Conservation (phyloP, 2,329 filamentous ascomycete genomes). For the Penicillium sp. region DNA sequence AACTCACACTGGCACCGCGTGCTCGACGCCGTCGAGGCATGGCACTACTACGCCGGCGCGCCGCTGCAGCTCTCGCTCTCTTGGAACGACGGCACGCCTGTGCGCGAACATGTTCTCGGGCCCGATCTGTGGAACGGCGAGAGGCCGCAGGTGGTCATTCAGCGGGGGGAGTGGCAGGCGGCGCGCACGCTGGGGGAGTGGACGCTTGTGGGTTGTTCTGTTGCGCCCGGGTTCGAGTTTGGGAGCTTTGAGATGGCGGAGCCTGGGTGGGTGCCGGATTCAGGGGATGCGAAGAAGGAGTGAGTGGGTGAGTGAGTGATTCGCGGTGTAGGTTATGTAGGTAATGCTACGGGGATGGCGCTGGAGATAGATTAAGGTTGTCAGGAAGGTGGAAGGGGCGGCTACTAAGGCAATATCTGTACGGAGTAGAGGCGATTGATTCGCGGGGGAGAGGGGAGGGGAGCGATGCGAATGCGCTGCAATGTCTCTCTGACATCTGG, state of each 20-base stretch:
- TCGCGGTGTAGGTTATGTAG: not conserved
- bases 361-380: no score
- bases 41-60: slow-evolving; percentile 9
- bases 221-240: slow-evolving; percentile 10
- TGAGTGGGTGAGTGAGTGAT: no score
- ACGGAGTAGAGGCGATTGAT: no score
- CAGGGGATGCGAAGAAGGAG: not conserved
- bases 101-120: slow-evolving; percentile 5
- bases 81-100: slow-evolving; percentile 2
- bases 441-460: no score
- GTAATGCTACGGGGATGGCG: not conserved
- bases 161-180: slow-evolving; percentile 11
- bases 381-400: no score
- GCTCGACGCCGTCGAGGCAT: slow-evolving; percentile 10
- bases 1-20: slow-evolving; percentile 7
- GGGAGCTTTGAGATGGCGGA: slow-evolving; percentile 7
- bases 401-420: no score
- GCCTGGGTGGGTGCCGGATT: slow-evolving; percentile 3
- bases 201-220: slow-evolving; percentile 7
- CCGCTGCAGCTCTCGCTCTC: slow-evolving; percentile 2
- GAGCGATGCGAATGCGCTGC: no score
- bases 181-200: slow-evolving; percentile 1
- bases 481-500: no score
- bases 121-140: not conserved
- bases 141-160: slow-evolving; percentile 8